Conservation (phyloP, 169 alveolate species). For the Eimeria acervulina region DNA sequence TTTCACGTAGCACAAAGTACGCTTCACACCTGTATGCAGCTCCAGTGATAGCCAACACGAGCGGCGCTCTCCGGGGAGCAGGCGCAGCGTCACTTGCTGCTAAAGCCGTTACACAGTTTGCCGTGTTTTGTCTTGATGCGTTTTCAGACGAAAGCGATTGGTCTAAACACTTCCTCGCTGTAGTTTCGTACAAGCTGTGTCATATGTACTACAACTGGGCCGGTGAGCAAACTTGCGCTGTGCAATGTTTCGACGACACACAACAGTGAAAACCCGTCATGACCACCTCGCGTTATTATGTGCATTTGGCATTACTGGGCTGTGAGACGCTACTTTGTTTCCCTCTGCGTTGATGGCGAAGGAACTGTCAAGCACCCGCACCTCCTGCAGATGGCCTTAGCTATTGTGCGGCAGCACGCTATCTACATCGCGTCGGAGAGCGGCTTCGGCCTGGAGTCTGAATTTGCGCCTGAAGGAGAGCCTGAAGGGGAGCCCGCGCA, state of each 20-base stretch:
- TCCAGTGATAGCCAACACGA: not conserved
- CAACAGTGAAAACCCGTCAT: not conserved
- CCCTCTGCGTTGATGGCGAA: not conserved
- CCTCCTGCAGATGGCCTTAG: conserved; percentile 75
- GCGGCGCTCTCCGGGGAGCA: not conserved
- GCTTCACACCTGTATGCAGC: not conserved
- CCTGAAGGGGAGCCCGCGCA: not conserved
- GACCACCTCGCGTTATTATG: not conserved
- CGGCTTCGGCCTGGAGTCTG: conserved; percentile 70
- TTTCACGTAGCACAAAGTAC: conserved; percentile 49
- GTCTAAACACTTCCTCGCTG: conserved; percentile 70
- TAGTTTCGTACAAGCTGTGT: conserved; percentile 65
- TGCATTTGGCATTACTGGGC: not conserved
- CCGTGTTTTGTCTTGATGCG: not conserved
- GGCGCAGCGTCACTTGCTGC: not conserved
- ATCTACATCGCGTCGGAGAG: conserved; percentile 67
- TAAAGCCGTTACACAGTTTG: not conserved
- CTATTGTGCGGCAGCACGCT: conserved; percentile 65
- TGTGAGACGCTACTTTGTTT: not conserved
- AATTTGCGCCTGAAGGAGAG: not conserved
- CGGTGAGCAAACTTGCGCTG: not conserved
- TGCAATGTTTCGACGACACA: not conserved
- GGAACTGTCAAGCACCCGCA: conserved; percentile 76
- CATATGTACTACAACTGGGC: conserved; percentile 80
- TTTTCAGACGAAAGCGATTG: conserved; percentile 69